phyloP scores from a whole-genome alignment of 306 rosid genomes.

The Cicer cuneatum region DNA sequence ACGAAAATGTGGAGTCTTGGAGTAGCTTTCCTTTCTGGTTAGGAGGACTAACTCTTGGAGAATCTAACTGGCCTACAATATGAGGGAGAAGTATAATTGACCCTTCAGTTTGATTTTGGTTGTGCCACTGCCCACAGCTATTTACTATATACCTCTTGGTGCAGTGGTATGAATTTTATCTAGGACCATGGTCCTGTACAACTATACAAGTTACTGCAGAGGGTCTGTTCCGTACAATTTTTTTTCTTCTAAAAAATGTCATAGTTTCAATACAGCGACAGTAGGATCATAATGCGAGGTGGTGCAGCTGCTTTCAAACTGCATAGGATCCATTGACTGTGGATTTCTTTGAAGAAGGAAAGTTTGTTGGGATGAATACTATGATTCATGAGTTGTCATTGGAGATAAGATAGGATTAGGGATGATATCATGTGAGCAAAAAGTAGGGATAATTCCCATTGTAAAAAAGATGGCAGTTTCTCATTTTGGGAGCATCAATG shows the following conservation, averaged over 20 bases:
- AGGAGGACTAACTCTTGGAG: background rate
- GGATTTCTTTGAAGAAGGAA: background rate
- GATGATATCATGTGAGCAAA: background rate
- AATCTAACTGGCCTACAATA: background rate
- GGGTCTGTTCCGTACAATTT: background rate
- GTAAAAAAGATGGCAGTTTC: background rate
- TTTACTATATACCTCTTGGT: background rate
- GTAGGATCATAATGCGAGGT: background rate
- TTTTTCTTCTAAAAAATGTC: background rate
- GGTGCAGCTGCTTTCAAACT: background rate
- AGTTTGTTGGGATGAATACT: background rate
- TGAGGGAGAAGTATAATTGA: background rate
- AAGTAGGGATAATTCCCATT: background rate
- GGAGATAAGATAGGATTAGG: background rate
- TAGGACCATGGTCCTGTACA: background rate
- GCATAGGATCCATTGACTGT: background rate
- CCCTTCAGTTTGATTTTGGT: background rate
- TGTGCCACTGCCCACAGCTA: background rate
- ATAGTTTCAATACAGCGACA: background rate
- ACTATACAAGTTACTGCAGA: background rate
- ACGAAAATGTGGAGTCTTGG: no score
- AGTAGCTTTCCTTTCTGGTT: background rate
- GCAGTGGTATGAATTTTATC: background rate
- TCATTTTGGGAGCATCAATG: background rate
- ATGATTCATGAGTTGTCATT: background rate